These are phyloP conservation scores for Microglena sp. DNA, from an alignment of 139 green algal genomes.

Conservation along the genomic window DNA sequence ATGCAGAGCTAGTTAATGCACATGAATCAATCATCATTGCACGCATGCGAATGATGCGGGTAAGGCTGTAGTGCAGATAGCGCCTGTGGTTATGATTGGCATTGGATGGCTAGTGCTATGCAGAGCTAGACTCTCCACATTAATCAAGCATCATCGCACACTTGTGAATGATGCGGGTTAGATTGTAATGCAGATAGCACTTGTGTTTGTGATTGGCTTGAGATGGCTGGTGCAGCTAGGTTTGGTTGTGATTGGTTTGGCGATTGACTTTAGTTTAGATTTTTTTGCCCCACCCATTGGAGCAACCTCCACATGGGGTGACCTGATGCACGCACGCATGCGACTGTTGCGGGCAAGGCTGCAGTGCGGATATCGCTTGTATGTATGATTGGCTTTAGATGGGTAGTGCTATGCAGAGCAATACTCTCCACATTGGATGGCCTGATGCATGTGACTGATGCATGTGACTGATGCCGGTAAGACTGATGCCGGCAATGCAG, in stretches of 20 bases:
- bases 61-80: neutral
- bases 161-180: neutral
- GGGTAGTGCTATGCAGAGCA: neutral
- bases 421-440: neutral
- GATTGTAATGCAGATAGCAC: too few relatives aligned
- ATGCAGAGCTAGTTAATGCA: neutral
- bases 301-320: neutral
- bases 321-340: neutral
- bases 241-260: too few relatives aligned
- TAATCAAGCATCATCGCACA: neutral
- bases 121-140: neutral
- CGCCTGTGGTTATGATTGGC: too few relatives aligned
- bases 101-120: too few relatives aligned
- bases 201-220: too few relatives aligned
- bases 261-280: too few relatives aligned
- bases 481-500: too few relatives aligned
- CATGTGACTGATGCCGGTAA: too few relatives aligned
- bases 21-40: neutral
- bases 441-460: neutral
- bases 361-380: too few relatives aligned
- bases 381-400: too few relatives aligned
- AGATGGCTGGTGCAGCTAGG: too few relatives aligned
- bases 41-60: neutral
- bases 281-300: neutral
- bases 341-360: neutral